These are phyloP conservation scores for Silybum marianum DNA, from an alignment of 129 eudicot genomes.

Conservation along the genomic window DNA sequence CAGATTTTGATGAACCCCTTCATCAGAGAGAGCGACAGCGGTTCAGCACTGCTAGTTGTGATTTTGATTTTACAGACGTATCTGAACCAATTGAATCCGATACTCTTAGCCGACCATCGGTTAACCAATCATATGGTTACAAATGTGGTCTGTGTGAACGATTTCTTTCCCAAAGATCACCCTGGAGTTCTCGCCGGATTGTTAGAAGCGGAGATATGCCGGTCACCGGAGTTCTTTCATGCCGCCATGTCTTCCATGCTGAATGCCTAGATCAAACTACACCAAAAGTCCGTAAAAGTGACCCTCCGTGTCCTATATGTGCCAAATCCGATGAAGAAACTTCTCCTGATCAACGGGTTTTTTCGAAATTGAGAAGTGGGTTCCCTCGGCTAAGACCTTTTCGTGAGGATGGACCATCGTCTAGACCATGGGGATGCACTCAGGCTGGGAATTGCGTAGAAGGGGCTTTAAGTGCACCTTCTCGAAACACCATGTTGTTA, in stretches of 20 bases:
- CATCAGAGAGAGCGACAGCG: slow-evolving; percentile 45
- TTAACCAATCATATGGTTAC: slow-evolving; percentile 40
- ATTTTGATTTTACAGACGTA: slow-evolving; percentile 57
- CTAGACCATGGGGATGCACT: slow-evolving; percentile 64
- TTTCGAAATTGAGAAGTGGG: slow-evolving; percentile 51
- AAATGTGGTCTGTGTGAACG: slow-evolving; percentile 82
- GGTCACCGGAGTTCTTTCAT: slow-evolving; percentile 80
- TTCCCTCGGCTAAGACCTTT: slow-evolving; percentile 52
- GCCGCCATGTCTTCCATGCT: slow-evolving; percentile 91
- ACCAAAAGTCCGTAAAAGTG: slow-evolving; percentile 66
- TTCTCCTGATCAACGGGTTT: slow-evolving; percentile 43
- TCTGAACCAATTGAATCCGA: slow-evolving; percentile 59
- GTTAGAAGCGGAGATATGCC: slow-evolving; percentile 85
- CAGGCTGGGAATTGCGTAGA: slow-evolving; percentile 72
- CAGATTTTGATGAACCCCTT: slow-evolving; percentile 45
- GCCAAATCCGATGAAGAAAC: slow-evolving; percentile 54
- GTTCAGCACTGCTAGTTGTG: slow-evolving; percentile 59
- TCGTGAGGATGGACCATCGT: slow-evolving; percentile 57
- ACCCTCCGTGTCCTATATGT: slow-evolving; percentile 92
- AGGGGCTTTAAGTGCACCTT: slow-evolving; percentile 74
- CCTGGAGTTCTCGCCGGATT: slow-evolving; percentile 82
- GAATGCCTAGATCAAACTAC: slow-evolving; percentile 94
- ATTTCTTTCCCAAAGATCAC: slow-evolving; percentile 84
- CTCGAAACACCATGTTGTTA: slow-evolving; percentile 54
- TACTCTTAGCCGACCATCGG: slow-evolving; percentile 27